These are phyloP conservation scores for Irpex lacteus DNA, from an alignment of 1,284 basidiomycete species.

Conservation along the genomic window DNA sequence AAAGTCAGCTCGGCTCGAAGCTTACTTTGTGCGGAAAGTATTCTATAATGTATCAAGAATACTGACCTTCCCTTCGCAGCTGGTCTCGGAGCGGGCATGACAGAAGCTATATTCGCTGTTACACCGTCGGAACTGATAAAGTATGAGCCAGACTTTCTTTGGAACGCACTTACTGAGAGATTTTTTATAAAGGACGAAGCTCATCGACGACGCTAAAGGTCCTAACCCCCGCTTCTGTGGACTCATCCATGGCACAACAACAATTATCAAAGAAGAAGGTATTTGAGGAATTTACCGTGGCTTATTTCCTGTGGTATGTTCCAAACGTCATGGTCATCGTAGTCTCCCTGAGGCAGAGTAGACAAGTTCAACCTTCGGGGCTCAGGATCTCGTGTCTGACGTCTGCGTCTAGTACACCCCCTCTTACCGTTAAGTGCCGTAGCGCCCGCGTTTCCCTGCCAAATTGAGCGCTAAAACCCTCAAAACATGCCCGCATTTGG, in stretches of 20 bases:
- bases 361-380: too few species aligned
- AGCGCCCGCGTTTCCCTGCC: too few species aligned
- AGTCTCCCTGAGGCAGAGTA: too few species aligned
- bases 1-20: conserved; percentile 86
- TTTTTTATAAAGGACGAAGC: conserved; percentile 76
- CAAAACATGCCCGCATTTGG: too few species aligned
- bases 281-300: conserved; percentile 86
- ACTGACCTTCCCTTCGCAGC: conserved; percentile 42
- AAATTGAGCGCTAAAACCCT: too few species aligned
- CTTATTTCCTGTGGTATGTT: conserved; percentile 86
- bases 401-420: too few species aligned
- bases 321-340: too few species aligned
- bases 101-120: conserved; percentile 92
- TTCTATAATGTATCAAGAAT: background rate
- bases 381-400: too few species aligned
- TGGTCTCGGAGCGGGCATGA: conserved; percentile 93
- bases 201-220: conserved; percentile 92
- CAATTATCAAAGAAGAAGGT: conserved; percentile 88
- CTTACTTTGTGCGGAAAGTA: conserved; percentile 63
- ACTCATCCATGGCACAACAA: conserved; percentile 83
- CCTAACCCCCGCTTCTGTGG: conserved; percentile 88
- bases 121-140: conserved; percentile 99
- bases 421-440: too few species aligned
- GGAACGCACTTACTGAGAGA: background rate
- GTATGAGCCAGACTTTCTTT: conserved; percentile 42